A percentile compares a stretch with the other conserved stretches of the same genome.
phyloP scores from a whole-genome alignment of 805 yeast species.

The Danielozyma ontarioensis region DNA sequence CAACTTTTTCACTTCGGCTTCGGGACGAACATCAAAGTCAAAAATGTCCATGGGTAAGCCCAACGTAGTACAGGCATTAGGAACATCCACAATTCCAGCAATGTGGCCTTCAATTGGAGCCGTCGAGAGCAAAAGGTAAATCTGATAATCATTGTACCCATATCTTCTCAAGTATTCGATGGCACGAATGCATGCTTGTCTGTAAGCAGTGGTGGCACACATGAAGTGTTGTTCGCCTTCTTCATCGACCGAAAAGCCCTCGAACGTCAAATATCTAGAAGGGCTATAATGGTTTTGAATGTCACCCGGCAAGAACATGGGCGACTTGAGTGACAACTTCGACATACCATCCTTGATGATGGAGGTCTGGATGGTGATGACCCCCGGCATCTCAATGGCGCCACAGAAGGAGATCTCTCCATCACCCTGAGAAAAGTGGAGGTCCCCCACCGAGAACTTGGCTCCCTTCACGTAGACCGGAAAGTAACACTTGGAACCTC shows the following conservation, averaged over 20 bases:
- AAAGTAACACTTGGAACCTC: slow-evolving; percentile 45
- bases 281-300: slow-evolving; percentile 47
- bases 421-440: slow-evolving; percentile 50
- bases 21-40: slow-evolving; percentile 44
- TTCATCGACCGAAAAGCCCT: slow-evolving; percentile 50
- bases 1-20: slow-evolving; percentile 15
- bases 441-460: slow-evolving; percentile 43
- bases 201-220: slow-evolving; percentile 46
- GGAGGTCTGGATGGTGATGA: slow-evolving; percentile 36
- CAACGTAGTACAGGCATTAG: slow-evolving; percentile 48
- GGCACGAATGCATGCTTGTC: slow-evolving; percentile 45
- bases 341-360: slow-evolving; percentile 40
- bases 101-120: slow-evolving; percentile 51
- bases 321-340: slow-evolving; percentile 36
- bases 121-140: slow-evolving; percentile 38
- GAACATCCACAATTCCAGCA: slow-evolving; percentile 49
- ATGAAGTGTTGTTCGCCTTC: slow-evolving; percentile 40
- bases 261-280: slow-evolving; percentile 45
- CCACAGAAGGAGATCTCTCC: slow-evolving; percentile 53
- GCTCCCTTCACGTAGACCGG: slow-evolving; percentile 47
- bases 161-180: slow-evolving; percentile 46
- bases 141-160: slow-evolving; percentile 49
- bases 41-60: slow-evolving; percentile 50
- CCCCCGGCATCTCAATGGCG: slow-evolving; percentile 50
- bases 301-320: slow-evolving; percentile 46